Evolutionary conservation across 139 green algal species (phyloP).

Genomic region (Coelastrella sp.): DNA sequence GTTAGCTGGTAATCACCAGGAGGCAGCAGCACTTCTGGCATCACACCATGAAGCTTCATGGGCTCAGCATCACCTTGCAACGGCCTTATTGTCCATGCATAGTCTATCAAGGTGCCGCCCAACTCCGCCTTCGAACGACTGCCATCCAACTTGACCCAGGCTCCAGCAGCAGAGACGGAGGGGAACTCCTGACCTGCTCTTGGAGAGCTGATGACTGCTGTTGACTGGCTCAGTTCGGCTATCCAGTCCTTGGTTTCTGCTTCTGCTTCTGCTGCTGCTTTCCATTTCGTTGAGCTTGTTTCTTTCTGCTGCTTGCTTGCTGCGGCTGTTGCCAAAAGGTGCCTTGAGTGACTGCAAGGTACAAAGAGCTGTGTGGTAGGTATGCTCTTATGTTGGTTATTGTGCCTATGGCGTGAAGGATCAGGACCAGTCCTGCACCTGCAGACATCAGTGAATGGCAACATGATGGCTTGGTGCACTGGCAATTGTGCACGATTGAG

Average conservation of each 20-base stretch:
- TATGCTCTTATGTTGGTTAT: not conserved
- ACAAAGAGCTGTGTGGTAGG: not conserved
- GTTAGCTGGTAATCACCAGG: not conserved
- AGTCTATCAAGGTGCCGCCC: not conserved
- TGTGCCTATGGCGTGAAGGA: not conserved
- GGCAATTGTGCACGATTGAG: not conserved
- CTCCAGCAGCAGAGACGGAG: not conserved
- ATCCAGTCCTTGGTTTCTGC: constrained; percentile 34
- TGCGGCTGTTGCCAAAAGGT: not conserved
- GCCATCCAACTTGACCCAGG: constrained; percentile 20
- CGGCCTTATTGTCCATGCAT: not conserved
- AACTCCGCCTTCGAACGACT: not conserved
- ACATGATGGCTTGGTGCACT: not conserved
- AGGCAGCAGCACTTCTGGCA: not conserved
- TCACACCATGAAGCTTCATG: not conserved
- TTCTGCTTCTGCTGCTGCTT: not conserved
- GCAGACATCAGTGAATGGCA: not conserved
- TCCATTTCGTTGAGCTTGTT: too few relatives aligned
- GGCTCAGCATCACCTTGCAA: too few relatives aligned
- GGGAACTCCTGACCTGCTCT: not conserved
- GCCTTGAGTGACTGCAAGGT: not conserved
- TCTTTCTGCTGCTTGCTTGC: not conserved
- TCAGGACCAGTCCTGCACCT: not conserved
- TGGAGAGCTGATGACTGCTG: not conserved
- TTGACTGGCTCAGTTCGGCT: not conserved